Percentiles rank a stretch among this genome's conserved stretches.
Evolutionary conservation across 2,329 filamentous ascomycete species (phyloP).

Genomic region (Hypoxylon sp.): DNA sequence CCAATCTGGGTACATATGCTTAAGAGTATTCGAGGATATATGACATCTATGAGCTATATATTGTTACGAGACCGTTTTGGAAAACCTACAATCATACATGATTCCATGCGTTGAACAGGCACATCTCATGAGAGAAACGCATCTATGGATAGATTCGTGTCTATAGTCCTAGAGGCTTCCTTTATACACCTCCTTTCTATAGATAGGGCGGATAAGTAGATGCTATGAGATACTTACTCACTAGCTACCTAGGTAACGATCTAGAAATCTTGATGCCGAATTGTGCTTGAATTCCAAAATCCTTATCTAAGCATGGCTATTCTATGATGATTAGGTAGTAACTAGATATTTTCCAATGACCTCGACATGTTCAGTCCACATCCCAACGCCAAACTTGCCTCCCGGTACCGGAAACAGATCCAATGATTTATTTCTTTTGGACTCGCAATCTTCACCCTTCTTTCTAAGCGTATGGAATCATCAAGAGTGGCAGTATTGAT

Average conservation of each 20-base stretch:
- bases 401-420: slow-evolving; percentile 7
- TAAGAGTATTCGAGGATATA: neutral
- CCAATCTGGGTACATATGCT: neutral
- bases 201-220: neutral
- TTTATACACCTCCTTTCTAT: no score
- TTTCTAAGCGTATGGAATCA: neutral
- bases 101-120: neutral
- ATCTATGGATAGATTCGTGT: neutral
- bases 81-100: no score
- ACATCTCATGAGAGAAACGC: neutral
- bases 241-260: neutral
- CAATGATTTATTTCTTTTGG: neutral
- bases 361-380: slow-evolving; percentile 4
- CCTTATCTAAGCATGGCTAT: slow-evolving; percentile 2
- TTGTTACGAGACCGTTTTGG: neutral
- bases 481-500: neutral
- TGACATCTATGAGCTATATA: neutral
- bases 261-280: neutral
- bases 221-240: neutral
- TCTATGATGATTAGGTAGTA: slow-evolving; percentile 18
- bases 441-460: slow-evolving; percentile 2
- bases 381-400: slow-evolving; percentile 39
- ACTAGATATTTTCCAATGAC: slow-evolving; percentile 6
- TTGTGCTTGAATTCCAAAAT: neutral
- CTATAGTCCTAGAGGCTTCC: neutral